Evolutionary conservation across 176 grass and related monocot genomes (phyloP).

Genomic region (Triticum turgidum): DNA sequence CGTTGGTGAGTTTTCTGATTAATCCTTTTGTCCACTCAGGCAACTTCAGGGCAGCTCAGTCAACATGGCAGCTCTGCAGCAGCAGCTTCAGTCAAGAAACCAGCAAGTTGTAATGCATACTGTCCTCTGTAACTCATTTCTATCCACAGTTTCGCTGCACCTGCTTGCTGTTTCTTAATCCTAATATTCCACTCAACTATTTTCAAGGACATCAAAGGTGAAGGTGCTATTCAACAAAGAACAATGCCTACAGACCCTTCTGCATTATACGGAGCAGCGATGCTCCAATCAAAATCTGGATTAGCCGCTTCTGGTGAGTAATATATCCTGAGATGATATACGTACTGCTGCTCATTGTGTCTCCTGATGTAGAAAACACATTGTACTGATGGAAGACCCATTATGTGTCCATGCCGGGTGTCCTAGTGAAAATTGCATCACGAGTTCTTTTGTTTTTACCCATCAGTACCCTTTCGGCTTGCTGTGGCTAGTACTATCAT

Average conservation of each 20-base stretch:
- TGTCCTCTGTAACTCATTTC: slow-evolving; percentile 27
- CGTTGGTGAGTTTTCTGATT: not conserved
- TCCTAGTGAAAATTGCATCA: not conserved
- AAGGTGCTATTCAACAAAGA: slow-evolving; percentile 62
- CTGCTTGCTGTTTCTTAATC: not conserved
- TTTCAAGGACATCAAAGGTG: slow-evolving; percentile 74
- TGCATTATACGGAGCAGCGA: slow-evolving; percentile 57
- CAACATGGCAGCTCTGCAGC: slow-evolving; percentile 67
- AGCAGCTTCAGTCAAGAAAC: slow-evolving; percentile 71
- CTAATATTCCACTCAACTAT: slow-evolving; percentile 22
- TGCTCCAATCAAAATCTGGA: slow-evolving; percentile 79
- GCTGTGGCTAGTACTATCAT: not conserved
- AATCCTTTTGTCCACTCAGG: slow-evolving; percentile 36
- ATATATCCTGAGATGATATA: not conserved
- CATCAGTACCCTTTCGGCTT: not conserved
- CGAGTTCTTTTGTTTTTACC: not conserved
- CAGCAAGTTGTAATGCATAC: slow-evolving; percentile 61
- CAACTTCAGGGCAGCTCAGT: slow-evolving; percentile 55
- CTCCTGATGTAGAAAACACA: slow-evolving; percentile 1
- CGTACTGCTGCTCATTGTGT: not conserved
- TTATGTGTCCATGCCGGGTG: not conserved
- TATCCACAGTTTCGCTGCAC: not conserved
- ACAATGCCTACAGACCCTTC: slow-evolving; percentile 68
- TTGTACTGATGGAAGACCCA: not conserved
- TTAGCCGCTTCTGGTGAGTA: slow-evolving; percentile 65